Percentiles rank a stretch among this genome's conserved stretches.
Conservation (phyloP, 2,329 filamentous ascomycete genomes). For the Hawksworthiomyces lignivorus region DNA sequence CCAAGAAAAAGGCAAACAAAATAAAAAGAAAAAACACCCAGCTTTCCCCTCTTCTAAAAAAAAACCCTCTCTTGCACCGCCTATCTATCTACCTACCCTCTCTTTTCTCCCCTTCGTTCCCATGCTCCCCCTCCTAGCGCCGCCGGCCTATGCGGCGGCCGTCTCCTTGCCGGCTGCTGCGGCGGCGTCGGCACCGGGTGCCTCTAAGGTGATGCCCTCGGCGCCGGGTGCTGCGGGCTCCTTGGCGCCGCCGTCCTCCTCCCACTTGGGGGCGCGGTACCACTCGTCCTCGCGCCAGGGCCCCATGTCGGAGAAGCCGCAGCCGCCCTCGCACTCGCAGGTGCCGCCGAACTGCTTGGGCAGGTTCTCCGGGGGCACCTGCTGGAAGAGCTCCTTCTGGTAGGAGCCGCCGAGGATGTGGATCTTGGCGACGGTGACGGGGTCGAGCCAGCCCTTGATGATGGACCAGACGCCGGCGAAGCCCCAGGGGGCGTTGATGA, state of each 20-base stretch:
- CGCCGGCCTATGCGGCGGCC: conserved; percentile 20
- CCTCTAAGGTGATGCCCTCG: conserved; percentile 27
- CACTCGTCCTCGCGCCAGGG: conserved; percentile 76
- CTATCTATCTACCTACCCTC: neutral
- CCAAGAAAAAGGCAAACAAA: neutral
- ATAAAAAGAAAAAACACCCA: neutral
- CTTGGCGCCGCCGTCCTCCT: conserved; percentile 38
- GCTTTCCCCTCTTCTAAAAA: neutral
- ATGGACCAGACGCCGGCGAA: conserved; percentile 80
- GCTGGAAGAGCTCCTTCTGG: conserved; percentile 72
- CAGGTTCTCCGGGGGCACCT: conserved; percentile 85
- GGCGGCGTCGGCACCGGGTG: conserved; percentile 25
- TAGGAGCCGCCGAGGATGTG: conserved; percentile 77
- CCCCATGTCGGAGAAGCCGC: conserved; percentile 77
- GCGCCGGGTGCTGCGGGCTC: conserved; percentile 20
- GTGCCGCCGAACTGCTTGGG: conserved; percentile 77
- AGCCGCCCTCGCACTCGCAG: conserved; percentile 77
- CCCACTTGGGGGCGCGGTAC: conserved; percentile 58
- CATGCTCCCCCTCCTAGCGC: too few species aligned
- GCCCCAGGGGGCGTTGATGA: conserved; percentile 97
- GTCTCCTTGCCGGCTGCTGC: conserved; percentile 28
- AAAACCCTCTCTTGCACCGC: neutral
- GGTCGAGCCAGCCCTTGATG: conserved; percentile 91
- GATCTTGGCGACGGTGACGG: conserved; percentile 94
- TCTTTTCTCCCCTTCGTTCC: too few species aligned